Conservation (phyloP, 139 green algal species). For the Chara braunii region DNA sequence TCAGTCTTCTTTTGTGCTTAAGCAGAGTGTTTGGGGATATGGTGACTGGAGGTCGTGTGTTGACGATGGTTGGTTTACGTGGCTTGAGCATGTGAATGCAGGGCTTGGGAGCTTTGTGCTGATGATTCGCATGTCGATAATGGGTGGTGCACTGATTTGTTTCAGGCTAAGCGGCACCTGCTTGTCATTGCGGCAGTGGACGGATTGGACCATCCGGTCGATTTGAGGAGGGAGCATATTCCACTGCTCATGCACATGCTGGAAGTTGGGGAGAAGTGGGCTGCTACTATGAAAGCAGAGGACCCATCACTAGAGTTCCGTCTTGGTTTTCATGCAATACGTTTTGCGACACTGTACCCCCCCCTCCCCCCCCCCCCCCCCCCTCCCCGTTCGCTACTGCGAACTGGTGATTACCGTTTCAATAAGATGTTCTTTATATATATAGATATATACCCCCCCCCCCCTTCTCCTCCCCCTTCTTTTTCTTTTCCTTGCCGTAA, state of each 20-base stretch:
- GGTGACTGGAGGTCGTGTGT: no score
- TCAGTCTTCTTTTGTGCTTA: no score
- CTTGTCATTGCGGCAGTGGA: conserved; percentile 55
- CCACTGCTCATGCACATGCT: conserved; percentile 62
- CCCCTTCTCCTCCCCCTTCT: background rate
- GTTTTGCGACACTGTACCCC: background rate
- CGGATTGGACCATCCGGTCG: conserved; percentile 41
- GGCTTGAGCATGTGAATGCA: no score
- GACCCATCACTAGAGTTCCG: conserved; percentile 42
- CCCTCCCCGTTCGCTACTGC: background rate
- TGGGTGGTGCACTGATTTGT: no score
- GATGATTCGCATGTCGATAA: no score
- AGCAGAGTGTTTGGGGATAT: no score
- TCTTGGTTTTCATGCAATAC: conserved; percentile 64
- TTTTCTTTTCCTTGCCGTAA: conserved; percentile 1
- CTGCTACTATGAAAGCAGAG: background rate
- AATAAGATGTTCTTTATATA: no score
- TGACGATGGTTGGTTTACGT: no score
- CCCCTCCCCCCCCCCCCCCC: background rate
- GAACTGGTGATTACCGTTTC: background rate
- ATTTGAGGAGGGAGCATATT: conserved; percentile 45
- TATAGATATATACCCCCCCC: background rate
- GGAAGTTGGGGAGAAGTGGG: conserved; percentile 30
- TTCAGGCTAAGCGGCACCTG: conserved; percentile 46
- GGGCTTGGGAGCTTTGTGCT: no score